phyloP scores from a whole-genome alignment of 176 grass and related monocot species.

The Eleusine indica region DNA sequence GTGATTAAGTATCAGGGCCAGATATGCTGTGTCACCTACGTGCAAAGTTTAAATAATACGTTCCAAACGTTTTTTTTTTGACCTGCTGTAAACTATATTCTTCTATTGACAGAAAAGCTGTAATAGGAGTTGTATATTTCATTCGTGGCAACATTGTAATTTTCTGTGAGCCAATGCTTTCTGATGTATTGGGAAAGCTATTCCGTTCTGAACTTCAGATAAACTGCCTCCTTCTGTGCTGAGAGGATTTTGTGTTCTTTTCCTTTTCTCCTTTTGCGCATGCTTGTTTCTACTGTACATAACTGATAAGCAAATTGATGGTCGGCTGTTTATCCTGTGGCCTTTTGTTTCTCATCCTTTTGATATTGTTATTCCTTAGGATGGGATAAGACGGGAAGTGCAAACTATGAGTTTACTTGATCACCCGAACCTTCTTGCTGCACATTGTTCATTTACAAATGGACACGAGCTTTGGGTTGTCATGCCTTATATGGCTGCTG shows the following conservation, averaged over 20 bases:
- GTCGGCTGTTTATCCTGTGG: conserved; percentile 2
- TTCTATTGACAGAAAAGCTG: conserved; percentile 25
- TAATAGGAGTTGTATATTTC: neutral
- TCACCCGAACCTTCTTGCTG: conserved; percentile 83
- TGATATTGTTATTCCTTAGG: conserved; percentile 54
- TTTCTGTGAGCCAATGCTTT: conserved; percentile 9
- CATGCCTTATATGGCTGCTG: conserved; percentile 96
- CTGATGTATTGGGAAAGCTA: conserved; percentile 5
- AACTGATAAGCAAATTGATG: conserved; percentile 27
- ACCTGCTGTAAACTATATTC: neutral
- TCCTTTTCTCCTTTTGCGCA: neutral
- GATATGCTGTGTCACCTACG: conserved; percentile 7
- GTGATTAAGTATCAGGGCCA: conserved; percentile 3
- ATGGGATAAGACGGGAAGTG: conserved; percentile 96
- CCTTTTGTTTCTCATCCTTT: conserved; percentile 41
- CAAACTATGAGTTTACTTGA: conserved; percentile 95
- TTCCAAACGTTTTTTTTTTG: neutral
- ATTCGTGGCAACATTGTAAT: neutral
- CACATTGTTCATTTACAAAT: conserved; percentile 85
- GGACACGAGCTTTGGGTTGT: conserved; percentile 88
- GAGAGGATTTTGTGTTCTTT: neutral
- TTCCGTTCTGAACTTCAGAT: neutral
- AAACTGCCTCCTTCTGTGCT: neutral
- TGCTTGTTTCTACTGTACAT: neutral
- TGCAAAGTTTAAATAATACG: conserved; percentile 12